Conservation (phyloP, 441 rosid species). For the Brassica hybrid region DNA sequence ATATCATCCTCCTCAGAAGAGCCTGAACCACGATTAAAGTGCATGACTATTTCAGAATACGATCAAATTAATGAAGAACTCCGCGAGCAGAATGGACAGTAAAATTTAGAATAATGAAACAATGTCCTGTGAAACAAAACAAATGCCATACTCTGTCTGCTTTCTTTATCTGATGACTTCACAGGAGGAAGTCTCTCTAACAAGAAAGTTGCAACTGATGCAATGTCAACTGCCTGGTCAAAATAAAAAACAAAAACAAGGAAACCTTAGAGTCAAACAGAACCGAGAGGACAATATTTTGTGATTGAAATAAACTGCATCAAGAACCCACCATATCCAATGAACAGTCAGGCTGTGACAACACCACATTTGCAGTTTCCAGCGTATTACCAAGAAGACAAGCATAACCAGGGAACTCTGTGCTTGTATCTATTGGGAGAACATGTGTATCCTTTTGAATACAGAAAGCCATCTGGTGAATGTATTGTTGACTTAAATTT, state of each 20-base stretch:
- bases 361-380: conserved; percentile 83
- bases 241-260: conserved; percentile 24
- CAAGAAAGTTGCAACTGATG: conserved; percentile 77
- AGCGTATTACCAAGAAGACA: conserved; percentile 91
- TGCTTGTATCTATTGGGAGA: conserved; percentile 67
- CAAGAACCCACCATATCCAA: conserved; percentile 72
- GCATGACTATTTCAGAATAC: conserved; percentile 10
- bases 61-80: conserved; percentile 37
- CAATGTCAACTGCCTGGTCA: conserved; percentile 82
- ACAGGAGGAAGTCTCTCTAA: conserved; percentile 81
- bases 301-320: conserved; percentile 2
- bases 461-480: conserved; percentile 76
- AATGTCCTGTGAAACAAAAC: conserved; percentile 17
- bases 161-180: conserved; percentile 57
- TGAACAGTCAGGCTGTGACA: conserved; percentile 80
- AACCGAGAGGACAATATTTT: conserved; percentile 2
- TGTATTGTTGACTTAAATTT: conserved; percentile 67
- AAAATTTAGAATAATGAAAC: conserved; percentile 12
- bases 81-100: conserved; percentile 22
- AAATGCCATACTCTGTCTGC: conserved; percentile 62
- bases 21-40: conserved; percentile 53
- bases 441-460: conserved; percentile 65
- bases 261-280: conserved; percentile 38
- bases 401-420: conserved; percentile 77
- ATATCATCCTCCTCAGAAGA: conserved; percentile 74